Conservation (phyloP, 768 basidiomycete species). For the Leccinum disarticulatum region DNA sequence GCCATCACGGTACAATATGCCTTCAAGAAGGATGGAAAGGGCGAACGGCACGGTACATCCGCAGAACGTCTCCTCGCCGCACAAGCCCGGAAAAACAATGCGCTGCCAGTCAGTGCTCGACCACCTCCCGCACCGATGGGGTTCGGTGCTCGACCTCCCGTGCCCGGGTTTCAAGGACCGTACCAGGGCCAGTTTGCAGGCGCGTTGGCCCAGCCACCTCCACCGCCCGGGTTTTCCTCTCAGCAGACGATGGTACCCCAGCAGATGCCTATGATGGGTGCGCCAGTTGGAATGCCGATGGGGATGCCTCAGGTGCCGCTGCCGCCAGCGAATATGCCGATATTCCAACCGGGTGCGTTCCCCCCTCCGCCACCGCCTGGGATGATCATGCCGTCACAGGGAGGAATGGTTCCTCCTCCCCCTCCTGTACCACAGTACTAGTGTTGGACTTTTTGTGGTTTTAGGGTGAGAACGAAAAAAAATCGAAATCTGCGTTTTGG, state of each 20-base stretch:
- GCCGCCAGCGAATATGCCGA: conserved; percentile 37
- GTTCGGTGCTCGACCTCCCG: conserved; percentile 33
- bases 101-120: conserved; percentile 72
- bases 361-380: conserved; percentile 68
- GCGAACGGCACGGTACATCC: conserved; percentile 93
- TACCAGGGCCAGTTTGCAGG: conserved; percentile 96
- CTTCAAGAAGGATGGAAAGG: conserved; percentile 99
- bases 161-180: conserved; percentile 54
- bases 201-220: conserved; percentile 76
- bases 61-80: conserved; percentile 96
- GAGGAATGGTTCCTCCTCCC: conserved; percentile 44
- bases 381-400: conserved; percentile 41
- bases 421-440: conserved; percentile 40
- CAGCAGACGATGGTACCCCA: conserved; percentile 39
- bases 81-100: conserved; percentile 95
- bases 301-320: conserved; percentile 35
- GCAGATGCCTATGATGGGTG: conserved; percentile 33
- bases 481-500: too few species aligned
- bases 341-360: conserved; percentile 45
- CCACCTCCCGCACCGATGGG: conserved; percentile 75
- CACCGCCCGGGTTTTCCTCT: conserved; percentile 24
- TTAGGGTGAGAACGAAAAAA: too few species aligned
- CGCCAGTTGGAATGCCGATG: conserved; percentile 31
- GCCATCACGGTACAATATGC: conserved; percentile 97
- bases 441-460: neutral